Conservation (phyloP, 495 filamentous ascomycete genomes). For the Penicillium flavigenum region DNA sequence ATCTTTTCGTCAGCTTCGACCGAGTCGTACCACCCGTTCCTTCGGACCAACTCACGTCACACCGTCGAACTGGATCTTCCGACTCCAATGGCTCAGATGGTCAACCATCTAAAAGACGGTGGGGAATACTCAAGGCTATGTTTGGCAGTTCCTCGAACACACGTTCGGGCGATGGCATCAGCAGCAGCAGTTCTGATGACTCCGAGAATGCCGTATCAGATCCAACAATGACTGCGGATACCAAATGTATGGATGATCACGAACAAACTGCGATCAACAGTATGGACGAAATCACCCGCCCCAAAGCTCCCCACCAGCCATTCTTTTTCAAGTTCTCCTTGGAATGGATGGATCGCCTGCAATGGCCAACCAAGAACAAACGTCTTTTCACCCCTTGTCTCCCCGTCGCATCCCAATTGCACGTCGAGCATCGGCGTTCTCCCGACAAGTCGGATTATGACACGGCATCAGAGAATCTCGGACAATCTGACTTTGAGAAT, state of each 20-base stretch:
- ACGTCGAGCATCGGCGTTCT: conserved; percentile 40
- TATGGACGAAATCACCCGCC: conserved; percentile 32
- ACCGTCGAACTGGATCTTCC: conserved; percentile 40
- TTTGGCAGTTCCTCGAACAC: conserved; percentile 43
- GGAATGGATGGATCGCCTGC: conserved; percentile 66
- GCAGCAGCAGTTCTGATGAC: conserved; percentile 42
- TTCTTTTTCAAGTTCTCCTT: conserved; percentile 78
- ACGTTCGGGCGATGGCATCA: conserved; percentile 31
- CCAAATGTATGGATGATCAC: conserved; percentile 32
- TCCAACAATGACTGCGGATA: conserved; percentile 26
- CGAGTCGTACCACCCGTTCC: conserved; percentile 50
- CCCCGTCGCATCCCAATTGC: conserved; percentile 63
- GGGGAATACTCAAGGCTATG: conserved; percentile 69
- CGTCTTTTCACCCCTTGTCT: conserved; percentile 71
- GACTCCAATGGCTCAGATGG: conserved; percentile 30
- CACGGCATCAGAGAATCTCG: conserved; percentile 26
- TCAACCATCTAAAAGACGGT: conserved; percentile 57
- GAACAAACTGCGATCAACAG: conserved; percentile 24
- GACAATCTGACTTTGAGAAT: conserved; percentile 20
- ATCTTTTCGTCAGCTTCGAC: conserved; percentile 65
- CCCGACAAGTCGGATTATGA: conserved; percentile 30
- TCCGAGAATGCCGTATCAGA: conserved; percentile 36
- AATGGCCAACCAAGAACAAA: conserved; percentile 53
- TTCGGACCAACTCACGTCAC: conserved; percentile 38
- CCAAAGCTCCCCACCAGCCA: conserved; percentile 53